These are phyloP conservation scores for Glonium stellatum DNA, from an alignment of 495 filamentous ascomycete genomes.

Conservation along the genomic window DNA sequence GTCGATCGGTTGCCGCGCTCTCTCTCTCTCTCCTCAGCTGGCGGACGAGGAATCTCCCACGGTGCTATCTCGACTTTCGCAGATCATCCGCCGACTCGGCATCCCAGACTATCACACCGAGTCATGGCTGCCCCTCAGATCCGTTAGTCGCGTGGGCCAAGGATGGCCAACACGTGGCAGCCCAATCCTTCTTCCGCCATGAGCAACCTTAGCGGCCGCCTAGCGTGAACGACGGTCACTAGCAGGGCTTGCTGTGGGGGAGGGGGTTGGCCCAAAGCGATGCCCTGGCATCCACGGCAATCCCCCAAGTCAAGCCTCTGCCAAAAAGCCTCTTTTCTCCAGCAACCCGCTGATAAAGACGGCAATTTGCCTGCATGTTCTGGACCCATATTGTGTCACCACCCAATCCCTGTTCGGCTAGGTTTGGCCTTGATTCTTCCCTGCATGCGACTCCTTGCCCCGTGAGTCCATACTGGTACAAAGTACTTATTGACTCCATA, in stretches of 20 bases:
- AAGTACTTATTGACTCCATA: not conserved
- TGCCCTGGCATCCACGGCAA: too few relatives aligned
- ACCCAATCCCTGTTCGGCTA: too few relatives aligned
- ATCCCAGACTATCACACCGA: not conserved
- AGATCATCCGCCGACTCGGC: not conserved
- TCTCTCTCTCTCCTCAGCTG: too few relatives aligned
- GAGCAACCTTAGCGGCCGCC: not conserved
- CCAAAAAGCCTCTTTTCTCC: too few relatives aligned
- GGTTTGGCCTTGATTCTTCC: too few relatives aligned
- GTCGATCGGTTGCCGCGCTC: not conserved
- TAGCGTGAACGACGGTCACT: not conserved
- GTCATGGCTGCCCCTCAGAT: not conserved
- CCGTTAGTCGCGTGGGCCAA: not conserved
- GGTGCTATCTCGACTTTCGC: not conserved
- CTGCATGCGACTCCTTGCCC: too few relatives aligned
- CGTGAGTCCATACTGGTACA: too few relatives aligned
- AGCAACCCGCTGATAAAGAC: too few relatives aligned
- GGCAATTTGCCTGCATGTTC: too few relatives aligned
- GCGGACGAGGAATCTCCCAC: not conserved
- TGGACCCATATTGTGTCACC: too few relatives aligned
- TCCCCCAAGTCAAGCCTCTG: too few relatives aligned
- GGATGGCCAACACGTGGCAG: conserved; percentile 1
- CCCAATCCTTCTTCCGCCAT: not conserved
- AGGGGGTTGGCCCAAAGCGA: not conserved
- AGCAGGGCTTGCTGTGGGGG: not conserved